These are phyloP conservation scores for Gloeostereum incarnatum DNA, from an alignment of 768 basidiomycete genomes.

Conservation along the genomic window DNA sequence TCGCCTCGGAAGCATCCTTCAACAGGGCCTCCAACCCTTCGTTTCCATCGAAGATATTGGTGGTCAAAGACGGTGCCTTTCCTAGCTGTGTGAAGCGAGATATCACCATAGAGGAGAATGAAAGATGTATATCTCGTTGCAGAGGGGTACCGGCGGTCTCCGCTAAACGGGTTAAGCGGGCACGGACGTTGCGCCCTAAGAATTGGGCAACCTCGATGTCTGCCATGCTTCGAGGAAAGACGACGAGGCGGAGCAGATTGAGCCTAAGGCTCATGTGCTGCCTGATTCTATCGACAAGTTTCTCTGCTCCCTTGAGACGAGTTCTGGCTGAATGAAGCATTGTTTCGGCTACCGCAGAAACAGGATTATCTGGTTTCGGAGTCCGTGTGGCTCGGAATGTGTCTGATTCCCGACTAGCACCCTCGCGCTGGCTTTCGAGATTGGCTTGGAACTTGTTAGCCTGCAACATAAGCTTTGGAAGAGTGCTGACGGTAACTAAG, in stretches of 20 bases:
- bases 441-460: constrained; percentile 67
- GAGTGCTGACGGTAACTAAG: constrained; percentile 62
- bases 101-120: constrained; percentile 69
- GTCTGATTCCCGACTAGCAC: constrained; percentile 70
- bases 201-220: constrained; percentile 77
- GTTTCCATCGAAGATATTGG: constrained; percentile 29
- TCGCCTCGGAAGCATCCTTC: constrained; percentile 57
- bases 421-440: constrained; percentile 62
- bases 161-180: constrained; percentile 58
- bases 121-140: constrained; percentile 57
- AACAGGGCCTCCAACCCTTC: constrained; percentile 56
- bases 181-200: constrained; percentile 56
- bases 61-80: constrained; percentile 28
- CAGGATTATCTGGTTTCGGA: constrained; percentile 62
- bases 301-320: constrained; percentile 59
- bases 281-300: constrained; percentile 49
- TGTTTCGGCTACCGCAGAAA: constrained; percentile 80
- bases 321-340: constrained; percentile 69
- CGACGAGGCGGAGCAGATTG: constrained; percentile 51
- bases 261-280: constrained; percentile 72
- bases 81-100: constrained; percentile 62
- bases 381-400: constrained; percentile 67
- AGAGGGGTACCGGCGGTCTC: constrained; percentile 37
- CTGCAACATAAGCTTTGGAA: constrained; percentile 70
- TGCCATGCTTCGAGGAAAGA: constrained; percentile 74